phyloP scores from a whole-genome alignment of 1,284 basidiomycete genomes.

The Moniliella sp. region DNA sequence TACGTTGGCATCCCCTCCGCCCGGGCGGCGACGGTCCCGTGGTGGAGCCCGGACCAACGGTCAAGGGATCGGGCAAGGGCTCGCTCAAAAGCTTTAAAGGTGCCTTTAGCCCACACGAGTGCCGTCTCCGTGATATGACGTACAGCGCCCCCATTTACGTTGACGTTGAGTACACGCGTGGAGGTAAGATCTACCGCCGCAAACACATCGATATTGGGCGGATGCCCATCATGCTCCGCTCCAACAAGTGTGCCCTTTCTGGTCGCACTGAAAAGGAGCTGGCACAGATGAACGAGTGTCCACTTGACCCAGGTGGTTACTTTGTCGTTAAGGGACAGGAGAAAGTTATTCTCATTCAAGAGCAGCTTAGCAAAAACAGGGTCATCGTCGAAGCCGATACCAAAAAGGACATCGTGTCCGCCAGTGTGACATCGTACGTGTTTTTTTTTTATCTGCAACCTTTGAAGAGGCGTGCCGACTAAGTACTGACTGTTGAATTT shows the following conservation, averaged over 20 bases:
- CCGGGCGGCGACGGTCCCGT: background rate
- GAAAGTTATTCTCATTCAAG: constrained; percentile 96
- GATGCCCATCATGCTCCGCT: constrained; percentile 86
- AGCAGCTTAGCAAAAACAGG: constrained; percentile 94
- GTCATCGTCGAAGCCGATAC: constrained; percentile 70
- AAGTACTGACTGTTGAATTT: too few relatives aligned
- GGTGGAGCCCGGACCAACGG: background rate
- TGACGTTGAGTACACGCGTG: constrained; percentile 82
- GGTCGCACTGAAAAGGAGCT: constrained; percentile 57
- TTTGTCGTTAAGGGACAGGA: constrained; percentile 98
- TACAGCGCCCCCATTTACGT: constrained; percentile 86
- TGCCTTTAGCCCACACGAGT: constrained; percentile 79
- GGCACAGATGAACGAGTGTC: constrained; percentile 86
- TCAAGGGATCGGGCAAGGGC: too few relatives aligned
- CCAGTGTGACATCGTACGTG: constrained; percentile 54
- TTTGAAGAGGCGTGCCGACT: too few relatives aligned
- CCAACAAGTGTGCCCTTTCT: constrained; percentile 63
- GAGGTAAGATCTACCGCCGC: constrained; percentile 62
- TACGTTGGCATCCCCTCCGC: constrained; percentile 54
- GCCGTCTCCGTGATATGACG: constrained; percentile 80
- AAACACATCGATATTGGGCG: constrained; percentile 73
- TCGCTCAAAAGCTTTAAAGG: background rate
- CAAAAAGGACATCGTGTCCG: constrained; percentile 75
- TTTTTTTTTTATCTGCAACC: too few relatives aligned
- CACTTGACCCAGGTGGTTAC: constrained; percentile 91